Conservation (phyloP, 768 basidiomycete genomes). For the Macrolepiota fuliginosa region DNA sequence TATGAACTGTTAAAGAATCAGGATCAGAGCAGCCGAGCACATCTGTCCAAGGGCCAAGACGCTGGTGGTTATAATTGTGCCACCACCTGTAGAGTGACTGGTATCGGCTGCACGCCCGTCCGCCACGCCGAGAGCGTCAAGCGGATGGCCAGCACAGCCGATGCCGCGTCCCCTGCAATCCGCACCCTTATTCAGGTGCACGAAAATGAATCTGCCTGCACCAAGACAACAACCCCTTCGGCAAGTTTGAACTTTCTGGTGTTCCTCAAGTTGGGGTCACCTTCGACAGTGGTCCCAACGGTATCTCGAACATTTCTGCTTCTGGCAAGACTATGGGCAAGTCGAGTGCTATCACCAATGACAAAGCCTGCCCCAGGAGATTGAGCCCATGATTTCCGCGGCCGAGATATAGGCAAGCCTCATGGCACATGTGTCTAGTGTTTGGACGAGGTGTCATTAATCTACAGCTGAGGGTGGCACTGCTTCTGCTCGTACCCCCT, state of each 20-base stretch:
- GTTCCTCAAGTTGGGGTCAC: slow-evolving; percentile 98
- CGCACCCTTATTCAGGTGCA: slow-evolving; percentile 95
- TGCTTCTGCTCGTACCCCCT: slow-evolving; percentile 73
- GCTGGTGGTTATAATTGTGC: too few species aligned
- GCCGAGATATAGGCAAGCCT: slow-evolving; percentile 81
- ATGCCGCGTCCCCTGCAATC: too few species aligned
- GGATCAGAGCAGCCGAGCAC: too few species aligned
- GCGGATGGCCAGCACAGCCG: too few species aligned
- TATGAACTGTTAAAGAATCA: too few species aligned
- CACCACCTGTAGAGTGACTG: too few species aligned
- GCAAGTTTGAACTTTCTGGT: slow-evolving; percentile 98
- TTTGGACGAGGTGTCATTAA: slow-evolving; percentile 15
- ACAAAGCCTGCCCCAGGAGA: slow-evolving; percentile 97
- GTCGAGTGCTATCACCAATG: slow-evolving; percentile 92
- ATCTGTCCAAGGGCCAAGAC: too few species aligned
- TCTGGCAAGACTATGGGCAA: slow-evolving; percentile 97
- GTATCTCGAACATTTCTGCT: slow-evolving; percentile 94
- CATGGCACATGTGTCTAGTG: neutral
- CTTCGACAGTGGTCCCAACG: slow-evolving; percentile 97
- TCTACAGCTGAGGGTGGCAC: slow-evolving; percentile 77
- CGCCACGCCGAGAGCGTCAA: too few species aligned
- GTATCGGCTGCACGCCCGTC: too few species aligned
- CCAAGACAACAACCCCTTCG: slow-evolving; percentile 98
- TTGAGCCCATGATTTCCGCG: slow-evolving; percentile 95
- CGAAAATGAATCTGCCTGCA: slow-evolving; percentile 97